Percentiles rank a stretch among this genome's conserved stretches.
These are phyloP conservation scores for Globisporangium apiculatum DNA, from an alignment of 352 stramenopile genomes.

Conservation along the genomic window DNA sequence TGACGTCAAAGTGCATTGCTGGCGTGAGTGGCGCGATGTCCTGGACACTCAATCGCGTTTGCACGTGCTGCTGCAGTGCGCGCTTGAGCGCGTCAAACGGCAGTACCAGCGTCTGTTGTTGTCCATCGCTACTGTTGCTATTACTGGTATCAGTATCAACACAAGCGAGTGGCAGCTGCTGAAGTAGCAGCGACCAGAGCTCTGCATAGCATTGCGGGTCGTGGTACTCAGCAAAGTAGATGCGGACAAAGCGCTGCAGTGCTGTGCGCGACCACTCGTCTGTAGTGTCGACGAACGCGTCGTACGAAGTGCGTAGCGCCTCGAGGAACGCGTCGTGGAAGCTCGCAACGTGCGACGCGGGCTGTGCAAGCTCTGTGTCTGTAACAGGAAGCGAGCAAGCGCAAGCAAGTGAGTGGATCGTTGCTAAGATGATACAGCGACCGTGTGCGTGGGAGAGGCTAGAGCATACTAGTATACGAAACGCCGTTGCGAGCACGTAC, in stretches of 20 bases:
- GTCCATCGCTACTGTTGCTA: background rate
- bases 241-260: conserved; percentile 23
- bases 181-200: conserved; percentile 15
- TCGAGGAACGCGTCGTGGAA: conserved; percentile 44
- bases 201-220: conserved; percentile 17
- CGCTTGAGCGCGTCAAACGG: conserved; percentile 6
- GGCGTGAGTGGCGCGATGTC: conserved; percentile 29
- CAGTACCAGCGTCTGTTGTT: background rate
- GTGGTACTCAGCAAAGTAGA: conserved; percentile 34
- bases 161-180: background rate
- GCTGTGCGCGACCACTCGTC: conserved; percentile 18
- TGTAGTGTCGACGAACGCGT: conserved; percentile 6
- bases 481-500: conserved; percentile 1
- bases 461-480: background rate
- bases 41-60: conserved; percentile 27
- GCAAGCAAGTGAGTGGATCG: background rate
- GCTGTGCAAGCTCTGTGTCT: background rate
- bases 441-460: too few relatives aligned
- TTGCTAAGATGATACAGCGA: too few relatives aligned
- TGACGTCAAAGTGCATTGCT: conserved; percentile 8
- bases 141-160: background rate
- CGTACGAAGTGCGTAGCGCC: conserved; percentile 19
- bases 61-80: conserved; percentile 29
- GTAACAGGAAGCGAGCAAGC: background rate
- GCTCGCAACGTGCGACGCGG: background rate